Evolutionary conservation across 352 stramenopile genomes (phyloP).

Genomic region (Globisporangium emineosum): DNA sequence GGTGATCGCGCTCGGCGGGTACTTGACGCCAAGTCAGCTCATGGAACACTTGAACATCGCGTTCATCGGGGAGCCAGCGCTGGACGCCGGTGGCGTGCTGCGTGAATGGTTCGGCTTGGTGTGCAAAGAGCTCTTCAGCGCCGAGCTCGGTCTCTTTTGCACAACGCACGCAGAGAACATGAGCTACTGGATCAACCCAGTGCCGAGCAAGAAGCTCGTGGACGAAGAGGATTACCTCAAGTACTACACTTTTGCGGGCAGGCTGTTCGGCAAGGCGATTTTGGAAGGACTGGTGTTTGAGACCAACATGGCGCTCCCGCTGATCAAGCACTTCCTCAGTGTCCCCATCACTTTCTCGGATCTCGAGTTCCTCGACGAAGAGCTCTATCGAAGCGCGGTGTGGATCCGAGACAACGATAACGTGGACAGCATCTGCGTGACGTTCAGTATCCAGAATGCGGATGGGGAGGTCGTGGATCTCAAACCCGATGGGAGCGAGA

Average conservation of each 20-base stretch:
- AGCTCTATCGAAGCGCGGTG: conserved; percentile 65
- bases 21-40: conserved; percentile 27
- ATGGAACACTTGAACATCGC: conserved; percentile 72
- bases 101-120: conserved; percentile 82
- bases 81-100: conserved; percentile 74
- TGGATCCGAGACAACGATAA: conserved; percentile 76
- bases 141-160: conserved; percentile 61
- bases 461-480: conserved; percentile 86
- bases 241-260: conserved; percentile 95
- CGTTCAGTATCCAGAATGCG: conserved; percentile 68
- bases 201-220: conserved; percentile 19
- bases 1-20: conserved; percentile 42
- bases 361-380: conserved; percentile 80
- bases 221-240: conserved; percentile 61
- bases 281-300: conserved; percentile 96
- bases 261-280: conserved; percentile 97
- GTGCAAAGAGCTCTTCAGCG: conserved; percentile 74
- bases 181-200: conserved; percentile 83
- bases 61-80: conserved; percentile 63
- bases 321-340: conserved; percentile 81
- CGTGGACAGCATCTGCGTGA: conserved; percentile 69
- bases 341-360: conserved; percentile 86
- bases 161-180: conserved; percentile 74
- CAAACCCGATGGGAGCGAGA: conserved; percentile 84
- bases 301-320: conserved; percentile 92